Evolutionary conservation across 1,284 basidiomycete species (phyloP).

Genomic region (Leccinum pachyderme): DNA sequence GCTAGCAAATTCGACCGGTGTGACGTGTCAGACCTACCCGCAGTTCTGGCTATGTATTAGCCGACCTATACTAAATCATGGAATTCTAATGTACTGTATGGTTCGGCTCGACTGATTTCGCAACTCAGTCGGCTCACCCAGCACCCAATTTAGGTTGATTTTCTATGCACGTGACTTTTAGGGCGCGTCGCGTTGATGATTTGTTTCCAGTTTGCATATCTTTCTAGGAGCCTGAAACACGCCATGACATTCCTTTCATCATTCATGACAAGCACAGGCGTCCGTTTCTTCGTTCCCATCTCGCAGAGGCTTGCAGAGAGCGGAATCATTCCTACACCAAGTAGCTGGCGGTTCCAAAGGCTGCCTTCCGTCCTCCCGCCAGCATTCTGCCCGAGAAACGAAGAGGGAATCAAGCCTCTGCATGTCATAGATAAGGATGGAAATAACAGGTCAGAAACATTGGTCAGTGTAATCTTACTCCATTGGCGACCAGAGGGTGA

Average conservation of each 20-base stretch:
- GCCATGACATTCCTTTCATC: constrained; percentile 23
- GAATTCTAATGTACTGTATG: too few species aligned
- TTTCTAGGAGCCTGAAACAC: background rate
- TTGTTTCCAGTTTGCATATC: background rate
- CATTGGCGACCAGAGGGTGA: background rate
- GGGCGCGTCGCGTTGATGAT: constrained; percentile 6
- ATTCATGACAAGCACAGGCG: constrained; percentile 25
- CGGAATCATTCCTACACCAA: constrained; percentile 17
- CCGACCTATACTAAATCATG: too few species aligned
- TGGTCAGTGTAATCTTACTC: constrained; percentile 8
- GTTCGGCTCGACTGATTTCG: too few species aligned
- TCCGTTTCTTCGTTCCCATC: constrained; percentile 30
- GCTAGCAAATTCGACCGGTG: too few species aligned
- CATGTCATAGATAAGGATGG: background rate
- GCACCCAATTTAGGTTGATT: constrained; percentile 17
- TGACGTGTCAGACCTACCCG: too few species aligned
- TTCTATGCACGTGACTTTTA: constrained; percentile 22
- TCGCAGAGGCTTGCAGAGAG: constrained; percentile 27
- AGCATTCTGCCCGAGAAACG: background rate
- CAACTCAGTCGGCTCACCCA: too few species aligned
- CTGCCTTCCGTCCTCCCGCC: constrained; percentile 2
- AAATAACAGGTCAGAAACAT: background rate
- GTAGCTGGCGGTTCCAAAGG: constrained; percentile 6
- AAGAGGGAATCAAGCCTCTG: background rate
- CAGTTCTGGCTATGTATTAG: too few species aligned